Base-by-base conservation (phyloP, 805 yeast genomes). In the Wickerhamiella domercqiae region DNA sequence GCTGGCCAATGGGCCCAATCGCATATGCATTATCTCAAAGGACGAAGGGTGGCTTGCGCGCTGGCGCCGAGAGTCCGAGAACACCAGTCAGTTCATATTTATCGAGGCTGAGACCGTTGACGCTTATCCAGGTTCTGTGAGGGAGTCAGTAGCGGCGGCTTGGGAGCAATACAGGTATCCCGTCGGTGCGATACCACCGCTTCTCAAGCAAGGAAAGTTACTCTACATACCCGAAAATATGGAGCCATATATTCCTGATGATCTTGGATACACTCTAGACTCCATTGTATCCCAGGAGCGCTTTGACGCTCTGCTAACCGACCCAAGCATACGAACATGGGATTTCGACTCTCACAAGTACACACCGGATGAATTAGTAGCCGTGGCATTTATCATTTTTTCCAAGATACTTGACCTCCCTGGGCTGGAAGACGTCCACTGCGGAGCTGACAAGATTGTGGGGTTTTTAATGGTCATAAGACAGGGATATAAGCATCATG, bases 401-500 rank as follows among this genome's bases (percentile, higher is more conserved):
- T 55, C 26, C 26, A 24, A 24, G 13, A 13, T 24, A 9, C 13
- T 24, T 9, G 26, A 9, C 9, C 13, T 24, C 9, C 11, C 9
- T 9, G 26, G 26, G 26, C 13, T 24, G 13, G 26, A 24, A 13
- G 11, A 24, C 11, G 13, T 37, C 45, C 39, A 39, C 18, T 35
- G 37, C 2, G 39, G 55, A 13, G 34, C 54, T 11, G 70, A 71
- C 51, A 62, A 66, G 41, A 59, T 83, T 20, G 57, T 73, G 31
- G 65, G 70, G 16, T 67, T 86, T 46, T 57, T 83, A 17, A 69
- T 77, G 46, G 68, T 74, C 47, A 66, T 81, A 6, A 68, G 94
- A 43, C 78, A 79, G 47, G 71, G 82, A 32, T 90, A 90, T 57
- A 75, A 78, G 50, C 71, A 73, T 47, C 81, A 83, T 7, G 86